Base-by-base conservation (phyloP, 2,329 filamentous ascomycete species). In the Oidium heveae region DNA sequence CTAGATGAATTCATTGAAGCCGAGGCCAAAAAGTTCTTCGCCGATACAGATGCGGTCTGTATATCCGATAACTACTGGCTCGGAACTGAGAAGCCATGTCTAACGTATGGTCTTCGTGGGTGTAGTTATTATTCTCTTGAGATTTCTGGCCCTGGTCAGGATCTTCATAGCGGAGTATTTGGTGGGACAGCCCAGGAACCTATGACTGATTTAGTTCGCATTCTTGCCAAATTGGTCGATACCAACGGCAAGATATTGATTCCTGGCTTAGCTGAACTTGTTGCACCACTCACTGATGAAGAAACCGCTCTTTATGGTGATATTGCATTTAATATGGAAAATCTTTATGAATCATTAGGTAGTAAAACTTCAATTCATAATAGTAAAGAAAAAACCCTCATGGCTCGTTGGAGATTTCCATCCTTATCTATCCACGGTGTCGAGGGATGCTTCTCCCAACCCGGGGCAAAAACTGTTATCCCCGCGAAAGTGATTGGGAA, bases 61-160 rank as follows among this genome's bases (percentile, higher is more conserved):
- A 98, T 98, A 66, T 94, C 86, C 51, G 91, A 98, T 70, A 98
- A 98, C 76, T 98, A 98, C 79, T 98, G 91, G 91, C 80, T 98
- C 43, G 91, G 91, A 56, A 96, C 91, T 6, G 87, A 96, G 75
- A 95, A 95, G 76, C 91, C 91, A 13, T 98, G 91, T 69, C 71
- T 98, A 65, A 98, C 91, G 10, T 98, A 98, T 68, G 91, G 91
- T 62, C 82, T 98, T 58, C 84, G 91, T 61, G 91, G 91, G 54
- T 93, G 86, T 79, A 96, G 93, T 73, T 98, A 98, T 76, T 98
- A 96, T 74, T 85, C 83, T 54, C 70, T 98, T 61, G 84, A 91
- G 69, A 74, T 98, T 59, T 87, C 84, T 9, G 91, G 91, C 0
- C 91, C 91, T 12, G 91, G 82, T 43, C 85, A 89, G 61, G 91